Evolutionary conservation across 306 rosid species (phyloP), one percentile per base, ranked within the genome.

Genomic region (Lathyrus oleraceus): DNA sequence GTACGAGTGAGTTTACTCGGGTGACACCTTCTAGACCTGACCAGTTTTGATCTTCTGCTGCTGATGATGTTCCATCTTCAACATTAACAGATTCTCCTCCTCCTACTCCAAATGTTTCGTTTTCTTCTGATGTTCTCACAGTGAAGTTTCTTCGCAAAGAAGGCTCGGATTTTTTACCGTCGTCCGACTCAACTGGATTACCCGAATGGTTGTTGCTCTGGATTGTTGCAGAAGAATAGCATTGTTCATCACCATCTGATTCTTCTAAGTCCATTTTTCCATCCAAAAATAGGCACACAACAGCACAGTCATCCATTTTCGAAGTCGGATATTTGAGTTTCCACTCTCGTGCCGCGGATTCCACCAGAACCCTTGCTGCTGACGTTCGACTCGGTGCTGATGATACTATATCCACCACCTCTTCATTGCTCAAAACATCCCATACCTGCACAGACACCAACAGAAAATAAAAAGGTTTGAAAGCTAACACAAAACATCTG

Each of bases 301-400:
- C 97, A 36, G 97, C 97, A 78, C 99, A 94, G 47, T 94, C 99
- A 63, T 94, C 99, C 97, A 94, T 89, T 81, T 86, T 94, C 1
- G 99, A 94, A 53, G 97, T 94, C 0, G 99, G 99, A 79, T 91
- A 94, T 49, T 91, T 91, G 10, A 83, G 88, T 71, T 85, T 88
- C 99, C 97, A 94, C 75, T 86, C 97, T 5, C 85, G 86, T 14
- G 95, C 96, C 0, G 97, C 99, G 8, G 97, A 87, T 71, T 91
- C 95, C 27, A 91, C 97, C 75, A 95, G 69, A 52, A 59, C 77
- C 77, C 89, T 81, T 0, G 99, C 96, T 0, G 99, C 99, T 0
- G 88, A 77, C 13, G 96, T 72, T 32, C 97, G 88, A 28, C 71
- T 71, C 15, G 95, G 87, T 49, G 95, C 86, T 9, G 86, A 78